A percentile compares a stretch with the other conserved stretches of the same genome.
phyloP scores from a whole-genome alignment of 768 basidiomycete genomes.

The Tricholoma flavovirens region DNA sequence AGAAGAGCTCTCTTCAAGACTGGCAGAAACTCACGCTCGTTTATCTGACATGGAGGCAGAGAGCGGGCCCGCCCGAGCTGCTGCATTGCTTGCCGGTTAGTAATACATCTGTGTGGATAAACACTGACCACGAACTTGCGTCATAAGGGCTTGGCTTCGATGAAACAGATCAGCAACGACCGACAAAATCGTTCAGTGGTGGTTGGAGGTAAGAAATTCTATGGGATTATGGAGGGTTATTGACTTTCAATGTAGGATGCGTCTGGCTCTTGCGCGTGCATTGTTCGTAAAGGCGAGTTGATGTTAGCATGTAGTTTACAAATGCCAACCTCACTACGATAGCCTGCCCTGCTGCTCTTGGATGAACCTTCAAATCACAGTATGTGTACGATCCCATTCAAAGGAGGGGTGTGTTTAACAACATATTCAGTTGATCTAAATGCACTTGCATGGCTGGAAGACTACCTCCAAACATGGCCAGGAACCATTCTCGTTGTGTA shows the following conservation, averaged over 20 bases:
- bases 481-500: constrained; percentile 91
- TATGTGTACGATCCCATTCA: constrained; percentile 27
- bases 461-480: constrained; percentile 93
- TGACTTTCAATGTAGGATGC: constrained; percentile 57
- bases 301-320: background rate
- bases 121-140: background rate
- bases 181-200: constrained; percentile 86
- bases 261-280: constrained; percentile 90
- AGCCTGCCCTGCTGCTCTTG: constrained; percentile 73
- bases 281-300: constrained; percentile 82
- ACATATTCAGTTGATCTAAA: constrained; percentile 71
- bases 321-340: background rate
- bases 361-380: constrained; percentile 98
- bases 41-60: constrained; percentile 98
- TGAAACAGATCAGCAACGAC: constrained; percentile 78
- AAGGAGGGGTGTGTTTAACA: background rate
- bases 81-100: constrained; percentile 78
- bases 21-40: constrained; percentile 86
- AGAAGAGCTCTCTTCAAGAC: constrained; percentile 74
- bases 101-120: background rate
- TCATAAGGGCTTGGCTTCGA: constrained; percentile 80
- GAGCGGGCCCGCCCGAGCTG: constrained; percentile 92
- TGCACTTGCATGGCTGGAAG: constrained; percentile 95
- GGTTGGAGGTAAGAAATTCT: constrained; percentile 72
- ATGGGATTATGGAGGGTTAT: background rate